phyloP scores from a whole-genome alignment of 2,329 filamentous ascomycete genomes.

The Venturia carpophila region DNA sequence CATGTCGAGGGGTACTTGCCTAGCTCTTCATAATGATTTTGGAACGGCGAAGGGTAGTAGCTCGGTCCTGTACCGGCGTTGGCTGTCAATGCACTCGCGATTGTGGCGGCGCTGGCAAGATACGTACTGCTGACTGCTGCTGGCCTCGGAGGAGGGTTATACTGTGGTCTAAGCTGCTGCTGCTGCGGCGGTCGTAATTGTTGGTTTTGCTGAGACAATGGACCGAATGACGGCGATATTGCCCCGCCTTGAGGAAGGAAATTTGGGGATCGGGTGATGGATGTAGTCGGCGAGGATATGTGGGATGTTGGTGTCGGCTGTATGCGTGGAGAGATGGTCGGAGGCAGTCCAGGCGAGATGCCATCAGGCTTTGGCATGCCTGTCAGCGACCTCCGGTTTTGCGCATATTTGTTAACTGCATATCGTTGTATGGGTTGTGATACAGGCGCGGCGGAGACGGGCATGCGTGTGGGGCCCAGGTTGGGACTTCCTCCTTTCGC shows the following conservation, averaged over 20 bases:
- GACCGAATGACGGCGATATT: conserved; percentile 53
- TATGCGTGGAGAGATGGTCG: conserved; percentile 55
- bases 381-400: conserved; percentile 61
- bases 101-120: conserved; percentile 14
- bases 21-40: conserved; percentile 90
- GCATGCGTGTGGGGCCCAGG: conserved; percentile 51
- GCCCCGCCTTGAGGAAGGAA: conserved; percentile 53
- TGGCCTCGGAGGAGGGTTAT: conserved; percentile 16
- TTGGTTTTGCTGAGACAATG: conserved; percentile 45
- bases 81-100: conserved; percentile 8
- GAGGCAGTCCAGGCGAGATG: conserved; percentile 34
- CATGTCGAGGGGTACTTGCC: conserved; percentile 62
- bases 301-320: conserved; percentile 80
- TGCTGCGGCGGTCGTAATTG: conserved; percentile 23
- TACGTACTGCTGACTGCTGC: conserved; percentile 8
- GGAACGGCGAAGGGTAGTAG: conserved; percentile 82
- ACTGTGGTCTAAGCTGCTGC: conserved; percentile 16
- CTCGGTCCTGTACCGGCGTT: background rate
- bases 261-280: conserved; percentile 52
- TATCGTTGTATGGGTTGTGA: conserved; percentile 19
- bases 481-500: conserved; percentile 86
- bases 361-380: conserved; percentile 66
- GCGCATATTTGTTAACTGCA: conserved; percentile 25
- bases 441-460: conserved; percentile 23
- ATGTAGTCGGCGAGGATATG: conserved; percentile 55